phyloP scores from a whole-genome alignment of 108 stramenopile genomes.

The Epithemia pelagica region DNA sequence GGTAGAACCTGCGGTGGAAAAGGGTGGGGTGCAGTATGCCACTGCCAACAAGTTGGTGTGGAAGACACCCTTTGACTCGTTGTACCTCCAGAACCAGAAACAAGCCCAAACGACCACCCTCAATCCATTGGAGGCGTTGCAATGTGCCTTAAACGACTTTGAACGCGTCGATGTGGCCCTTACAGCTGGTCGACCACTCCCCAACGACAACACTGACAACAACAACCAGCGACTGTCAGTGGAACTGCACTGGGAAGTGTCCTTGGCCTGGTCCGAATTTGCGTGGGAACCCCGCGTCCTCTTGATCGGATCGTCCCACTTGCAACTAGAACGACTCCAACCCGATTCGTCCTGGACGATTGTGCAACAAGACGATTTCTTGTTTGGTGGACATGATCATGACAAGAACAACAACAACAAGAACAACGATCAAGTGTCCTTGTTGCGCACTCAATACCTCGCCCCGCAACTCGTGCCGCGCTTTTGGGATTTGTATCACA shows the following conservation, averaged over 20 bases:
- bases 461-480: constrained; percentile 51
- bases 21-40: neutral
- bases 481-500: constrained; percentile 85
- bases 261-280: constrained; percentile 67
- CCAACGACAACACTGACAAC: constrained; percentile 2
- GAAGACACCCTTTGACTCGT: constrained; percentile 38
- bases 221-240: neutral
- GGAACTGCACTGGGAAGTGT: constrained; percentile 62
- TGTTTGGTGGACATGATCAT: constrained; percentile 17
- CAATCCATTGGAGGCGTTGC: constrained; percentile 33
- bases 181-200: constrained; percentile 23
- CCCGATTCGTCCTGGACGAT: constrained; percentile 12
- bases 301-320: constrained; percentile 46
- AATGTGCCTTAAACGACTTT: constrained; percentile 51
- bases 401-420: constrained; percentile 7
- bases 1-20: neutral
- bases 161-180: constrained; percentile 64
- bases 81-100: neutral
- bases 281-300: constrained; percentile 62
- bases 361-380: constrained; percentile 44
- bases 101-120: neutral
- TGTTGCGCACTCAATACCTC: constrained; percentile 14
- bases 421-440: neutral
- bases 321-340: constrained; percentile 18
- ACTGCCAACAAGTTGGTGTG: constrained; percentile 28